These are phyloP conservation scores for Aureobasidium sp. DNA, from an alignment of 2,329 filamentous ascomycete species.

Conservation along the genomic window DNA sequence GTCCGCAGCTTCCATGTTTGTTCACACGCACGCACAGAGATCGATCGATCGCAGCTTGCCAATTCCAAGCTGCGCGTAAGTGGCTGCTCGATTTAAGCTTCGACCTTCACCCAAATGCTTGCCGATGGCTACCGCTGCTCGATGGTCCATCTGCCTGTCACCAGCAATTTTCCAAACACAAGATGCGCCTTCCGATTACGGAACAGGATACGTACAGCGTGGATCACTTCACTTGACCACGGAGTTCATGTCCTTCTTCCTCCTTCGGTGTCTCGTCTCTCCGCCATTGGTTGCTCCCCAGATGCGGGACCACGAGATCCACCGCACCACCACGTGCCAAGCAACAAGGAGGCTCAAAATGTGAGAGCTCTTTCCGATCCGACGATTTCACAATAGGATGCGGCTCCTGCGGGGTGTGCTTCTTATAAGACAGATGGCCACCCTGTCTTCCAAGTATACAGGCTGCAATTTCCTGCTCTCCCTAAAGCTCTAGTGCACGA, in stretches of 20 bases:
- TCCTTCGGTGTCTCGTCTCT: neutral
- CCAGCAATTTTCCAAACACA: neutral
- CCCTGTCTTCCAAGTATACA: neutral
- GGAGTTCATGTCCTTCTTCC: neutral
- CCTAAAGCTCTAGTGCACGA: neutral
- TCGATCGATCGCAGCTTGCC: neutral
- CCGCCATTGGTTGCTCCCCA: conserved; percentile 2
- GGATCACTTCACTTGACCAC: neutral
- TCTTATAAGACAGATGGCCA: neutral
- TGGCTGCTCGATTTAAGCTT: neutral
- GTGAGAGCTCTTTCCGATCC: neutral
- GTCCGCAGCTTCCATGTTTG: conserved; percentile 1
- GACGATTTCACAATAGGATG: neutral
- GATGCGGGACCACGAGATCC: neutral
- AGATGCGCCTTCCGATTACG: neutral
- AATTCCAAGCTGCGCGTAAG: neutral
- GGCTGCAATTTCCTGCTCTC: neutral
- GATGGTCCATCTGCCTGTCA: neutral
- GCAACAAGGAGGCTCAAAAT: neutral
- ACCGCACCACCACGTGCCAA: neutral
- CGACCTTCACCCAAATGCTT: neutral
- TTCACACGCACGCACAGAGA: neutral
- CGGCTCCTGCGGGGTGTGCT: neutral
- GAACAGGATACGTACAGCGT: conserved; percentile 1
- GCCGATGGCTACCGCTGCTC: neutral